Evolutionary conservation across 257 asterid genomes (phyloP), one percentile per base, ranked within the genome.

Genomic region (Hygrophila difformis): DNA sequence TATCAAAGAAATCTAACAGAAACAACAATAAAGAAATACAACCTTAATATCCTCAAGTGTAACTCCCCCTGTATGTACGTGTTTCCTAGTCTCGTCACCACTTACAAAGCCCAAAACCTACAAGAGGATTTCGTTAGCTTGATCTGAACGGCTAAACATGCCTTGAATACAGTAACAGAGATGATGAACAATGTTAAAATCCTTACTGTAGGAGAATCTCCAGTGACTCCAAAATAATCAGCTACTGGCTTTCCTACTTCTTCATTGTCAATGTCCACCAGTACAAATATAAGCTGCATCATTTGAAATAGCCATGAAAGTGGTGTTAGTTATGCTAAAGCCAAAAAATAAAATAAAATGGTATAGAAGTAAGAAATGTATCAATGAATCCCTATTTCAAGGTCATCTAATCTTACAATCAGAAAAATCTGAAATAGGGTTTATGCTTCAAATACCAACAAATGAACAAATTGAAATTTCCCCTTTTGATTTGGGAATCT

Each of bases 211-310:
- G 95, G 75, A 63, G 71, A 59, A 63, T 80, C 31, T 8, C 31
- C 75, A 13, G 74, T 61, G 46, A 83, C 62, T 47, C 99, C 94
- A 70, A 86, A 86, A 65, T 73, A 86, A 50, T 82, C 77, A 20
- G 96, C 93, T 31, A 91, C 95, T 1, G 96, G 95, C 68, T 55
- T 78, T 61, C 96, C 98, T 35, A 63, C 77, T 56, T 82, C 96
- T 40, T 87, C 89, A 65, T 86, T 68, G 69, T 75, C 93, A 28
- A 39, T 24, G 22, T 80, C 76, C 72, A 86, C 84, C 39, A 67
- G 52, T 11, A 91, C 87, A 51, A 82, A 91, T 49, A 82, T 24
- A 58, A 91, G 80, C 96, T 86, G 79, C 78, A 74, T 39, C 48
- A 39, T 39, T 41, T 19, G 35, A 56, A 67, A 57, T 43, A 55